A percentile compares a stretch with the other conserved stretches of the same genome.
Evolutionary conservation across 2,329 filamentous ascomycete genomes (phyloP).

Genomic region (Rosellinia necatrix): DNA sequence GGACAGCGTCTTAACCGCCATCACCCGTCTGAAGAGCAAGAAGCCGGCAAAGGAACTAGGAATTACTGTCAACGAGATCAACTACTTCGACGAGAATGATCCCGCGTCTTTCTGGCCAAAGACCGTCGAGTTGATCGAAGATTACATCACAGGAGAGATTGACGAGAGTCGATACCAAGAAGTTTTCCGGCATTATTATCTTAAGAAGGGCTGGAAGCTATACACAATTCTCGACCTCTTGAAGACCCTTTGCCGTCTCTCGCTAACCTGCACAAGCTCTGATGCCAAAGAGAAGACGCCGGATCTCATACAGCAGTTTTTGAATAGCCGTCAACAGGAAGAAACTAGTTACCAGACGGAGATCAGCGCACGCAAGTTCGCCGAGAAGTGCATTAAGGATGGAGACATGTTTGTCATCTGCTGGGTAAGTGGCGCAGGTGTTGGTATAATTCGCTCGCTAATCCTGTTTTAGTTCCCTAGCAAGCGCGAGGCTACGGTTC

Average conservation of each 20-base stretch:
- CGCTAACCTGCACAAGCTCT: slow-evolving; percentile 78
- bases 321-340: slow-evolving; percentile 77
- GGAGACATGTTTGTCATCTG: slow-evolving; percentile 88
- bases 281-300: slow-evolving; percentile 93
- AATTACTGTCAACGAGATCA: slow-evolving; percentile 76
- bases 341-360: slow-evolving; percentile 89
- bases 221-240: slow-evolving; percentile 93
- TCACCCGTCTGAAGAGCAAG: slow-evolving; percentile 71
- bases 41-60: slow-evolving; percentile 86
- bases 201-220: slow-evolving; percentile 87
- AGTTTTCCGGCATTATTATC: slow-evolving; percentile 86
- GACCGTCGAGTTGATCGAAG: slow-evolving; percentile 83
- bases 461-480: slow-evolving; percentile 63
- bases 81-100: slow-evolving; percentile 74
- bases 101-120: slow-evolving; percentile 80
- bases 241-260: slow-evolving; percentile 78
- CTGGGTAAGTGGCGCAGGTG: slow-evolving; percentile 69
- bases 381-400: slow-evolving; percentile 91
- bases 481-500: slow-evolving; percentile 70
- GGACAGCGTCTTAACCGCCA: slow-evolving; percentile 71
- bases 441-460: slow-evolving; percentile 34
- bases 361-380: slow-evolving; percentile 87
- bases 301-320: slow-evolving; percentile 87
- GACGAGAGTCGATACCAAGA: slow-evolving; percentile 88
- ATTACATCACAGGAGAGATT: slow-evolving; percentile 79